A percentile compares a stretch with the other conserved stretches of the same genome.
Conservation (phyloP, 768 basidiomycete species). For the Pleurotus tuoliensis region DNA sequence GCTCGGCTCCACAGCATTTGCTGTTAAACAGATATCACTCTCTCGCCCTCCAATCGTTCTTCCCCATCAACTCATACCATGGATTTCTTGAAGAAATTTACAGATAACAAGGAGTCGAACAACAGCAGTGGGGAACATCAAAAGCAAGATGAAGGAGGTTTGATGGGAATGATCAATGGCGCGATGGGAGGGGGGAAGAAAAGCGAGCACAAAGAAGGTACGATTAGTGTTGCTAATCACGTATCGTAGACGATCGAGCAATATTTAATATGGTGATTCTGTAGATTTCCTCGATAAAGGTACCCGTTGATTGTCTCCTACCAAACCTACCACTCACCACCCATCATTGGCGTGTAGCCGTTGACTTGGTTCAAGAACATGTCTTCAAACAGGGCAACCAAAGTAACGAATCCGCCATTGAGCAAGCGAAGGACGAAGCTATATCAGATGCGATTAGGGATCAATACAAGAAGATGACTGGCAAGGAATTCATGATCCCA, state of each 20-base stretch:
- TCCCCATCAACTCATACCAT: neutral
- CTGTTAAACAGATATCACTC: too few relatives aligned
- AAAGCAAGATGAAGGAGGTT: conserved; percentile 8
- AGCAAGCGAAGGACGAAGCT: conserved; percentile 38
- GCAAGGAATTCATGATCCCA: conserved; percentile 25
- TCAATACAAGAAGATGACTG: conserved; percentile 26
- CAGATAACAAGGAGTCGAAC: neutral
- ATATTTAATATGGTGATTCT: neutral
- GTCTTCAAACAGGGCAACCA: conserved; percentile 32
- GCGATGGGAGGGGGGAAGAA: conserved; percentile 20
- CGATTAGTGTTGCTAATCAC: neutral
- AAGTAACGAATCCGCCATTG: conserved; percentile 31
- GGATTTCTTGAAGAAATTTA: neutral
- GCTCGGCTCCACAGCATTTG: too few relatives aligned
- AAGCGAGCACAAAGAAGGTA: conserved; percentile 21
- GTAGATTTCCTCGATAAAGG: conserved; percentile 29
- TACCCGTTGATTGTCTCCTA: conserved; percentile 6
- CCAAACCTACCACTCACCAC: neutral
- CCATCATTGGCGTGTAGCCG: conserved; percentile 18
- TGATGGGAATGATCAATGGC: conserved; percentile 15
- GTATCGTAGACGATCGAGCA: neutral
- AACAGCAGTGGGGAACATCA: neutral
- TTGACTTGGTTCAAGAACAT: conserved; percentile 40
- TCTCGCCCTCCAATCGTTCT: too few relatives aligned
- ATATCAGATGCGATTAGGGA: conserved; percentile 30